Conservation (phyloP, 1,284 basidiomycete species). For the Bondarzewia mesenterica region DNA sequence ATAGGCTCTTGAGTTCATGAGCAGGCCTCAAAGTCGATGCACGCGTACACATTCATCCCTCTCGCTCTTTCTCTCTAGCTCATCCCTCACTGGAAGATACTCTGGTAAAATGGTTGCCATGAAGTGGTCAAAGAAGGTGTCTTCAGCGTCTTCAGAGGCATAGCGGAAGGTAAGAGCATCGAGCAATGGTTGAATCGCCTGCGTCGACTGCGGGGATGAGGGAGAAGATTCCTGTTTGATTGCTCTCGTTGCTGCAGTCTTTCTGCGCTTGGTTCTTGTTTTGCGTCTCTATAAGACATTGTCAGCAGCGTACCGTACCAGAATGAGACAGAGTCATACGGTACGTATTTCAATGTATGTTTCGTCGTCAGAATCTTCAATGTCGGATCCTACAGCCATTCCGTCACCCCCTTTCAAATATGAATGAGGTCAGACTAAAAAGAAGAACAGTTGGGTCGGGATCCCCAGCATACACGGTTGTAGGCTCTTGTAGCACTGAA, state of each 20-base stretch:
- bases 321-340: not conserved
- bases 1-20: not conserved
- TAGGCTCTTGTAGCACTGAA: no score
- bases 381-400: no score
- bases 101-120: slow-evolving; percentile 16
- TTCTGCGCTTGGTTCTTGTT: slow-evolving; percentile 1
- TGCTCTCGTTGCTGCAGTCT: not conserved
- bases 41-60: slow-evolving; percentile 13
- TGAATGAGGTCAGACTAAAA: no score
- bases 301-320: not conserved
- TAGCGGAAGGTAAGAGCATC: slow-evolving; percentile 10
- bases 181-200: slow-evolving; percentile 10
- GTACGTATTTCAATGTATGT: not conserved
- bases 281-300: not conserved
- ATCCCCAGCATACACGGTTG: no score
- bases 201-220: not conserved
- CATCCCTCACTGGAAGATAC: slow-evolving; percentile 12
- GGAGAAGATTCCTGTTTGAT: not conserved
- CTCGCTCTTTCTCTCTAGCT: slow-evolving; percentile 10
- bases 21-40: not conserved
- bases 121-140: slow-evolving; percentile 17
- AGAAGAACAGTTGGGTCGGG: no score
- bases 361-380: no score
- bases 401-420: no score
- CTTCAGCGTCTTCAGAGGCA: slow-evolving; percentile 9